Base-by-base conservation (phyloP, 129 eudicot genomes). In the Silybum marianum region DNA sequence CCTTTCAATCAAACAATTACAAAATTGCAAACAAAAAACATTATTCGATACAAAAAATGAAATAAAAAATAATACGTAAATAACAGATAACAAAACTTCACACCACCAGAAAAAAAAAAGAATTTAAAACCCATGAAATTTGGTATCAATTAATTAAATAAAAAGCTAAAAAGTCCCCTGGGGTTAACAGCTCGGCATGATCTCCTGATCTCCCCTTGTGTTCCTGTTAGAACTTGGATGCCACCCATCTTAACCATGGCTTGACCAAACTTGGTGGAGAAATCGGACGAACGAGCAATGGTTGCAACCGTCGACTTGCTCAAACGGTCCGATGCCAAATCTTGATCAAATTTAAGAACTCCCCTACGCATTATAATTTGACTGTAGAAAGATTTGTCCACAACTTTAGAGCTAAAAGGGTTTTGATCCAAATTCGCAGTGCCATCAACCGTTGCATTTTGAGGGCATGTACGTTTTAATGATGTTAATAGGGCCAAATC, bases 271-370 rank as follows among this genome's bases (percentile, higher is more conserved):
- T 71, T 73, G 14, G 70, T 60, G 19, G 54, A 34, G 79, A 90
- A 90, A 70, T 87, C 88, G 3, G 42, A 28, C 8, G 77, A 76
- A 0, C 51, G n/a, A 2, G 87, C 88, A 9, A 83, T 38, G 66
- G 76, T 26, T 54, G 40, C 46, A 22, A 88, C 94, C 30, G 68
- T 81, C 0, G 72, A 13, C 71, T 32, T 85, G 62, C 79, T 90
- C 48, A 34, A 66, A 19, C 81, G 51, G 63, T 90, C 85, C 30
- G 42, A 39, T 9, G 91, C 91, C 36, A 90, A 19, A 2, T 62
- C 69, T 82, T 88, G 95, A 80, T 93, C 96, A 30, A 93, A 42
- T 54, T 86, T 73, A 25, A 93, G 82, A 78, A 93, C 38, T 25
- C 93, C 96, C 70, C 83, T 86, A 5, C 58, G 24, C 69, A 34